phyloP scores from a whole-genome alignment of 129 eudicot species.

The Artemisia argyi region DNA sequence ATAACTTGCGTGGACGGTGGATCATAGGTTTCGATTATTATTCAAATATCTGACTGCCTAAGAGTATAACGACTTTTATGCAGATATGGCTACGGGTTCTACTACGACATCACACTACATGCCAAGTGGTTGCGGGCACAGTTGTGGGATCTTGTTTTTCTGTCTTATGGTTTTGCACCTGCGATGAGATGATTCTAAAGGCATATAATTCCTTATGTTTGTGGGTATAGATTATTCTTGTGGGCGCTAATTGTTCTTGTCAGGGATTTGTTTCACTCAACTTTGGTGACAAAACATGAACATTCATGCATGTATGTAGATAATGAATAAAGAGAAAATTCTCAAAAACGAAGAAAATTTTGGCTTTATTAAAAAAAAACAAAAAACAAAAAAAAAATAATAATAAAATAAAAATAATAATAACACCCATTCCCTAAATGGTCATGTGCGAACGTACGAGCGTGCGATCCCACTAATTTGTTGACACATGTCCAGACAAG shows the following conservation, averaged over 20 bases:
- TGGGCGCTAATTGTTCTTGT: slow-evolving; percentile 9
- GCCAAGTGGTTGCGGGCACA: slow-evolving; percentile 82
- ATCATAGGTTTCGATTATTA: background rate
- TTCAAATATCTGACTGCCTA: background rate
- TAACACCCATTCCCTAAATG: no score
- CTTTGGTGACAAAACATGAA: slow-evolving; percentile 28
- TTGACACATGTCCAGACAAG: no score
- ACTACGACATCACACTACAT: slow-evolving; percentile 56
- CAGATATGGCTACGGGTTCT: slow-evolving; percentile 93
- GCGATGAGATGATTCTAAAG: slow-evolving; percentile 47
- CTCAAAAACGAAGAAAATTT: no score
- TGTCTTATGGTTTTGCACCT: slow-evolving; percentile 73
- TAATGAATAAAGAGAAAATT: background rate
- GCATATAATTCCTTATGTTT: slow-evolving; percentile 39
- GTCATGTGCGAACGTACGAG: no score
- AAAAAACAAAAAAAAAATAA: no score
- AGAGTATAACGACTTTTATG: background rate
- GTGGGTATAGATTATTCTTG: slow-evolving; percentile 46
- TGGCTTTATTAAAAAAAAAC: no score
- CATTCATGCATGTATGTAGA: slow-evolving; percentile 26
- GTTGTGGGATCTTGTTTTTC: slow-evolving; percentile 56
- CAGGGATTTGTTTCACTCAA: slow-evolving; percentile 32
- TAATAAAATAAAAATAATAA: no score
- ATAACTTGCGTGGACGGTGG: background rate
- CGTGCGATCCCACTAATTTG: no score